Conservation (phyloP, 176 grass and related monocot genomes). For the Triticum monococcum region DNA sequence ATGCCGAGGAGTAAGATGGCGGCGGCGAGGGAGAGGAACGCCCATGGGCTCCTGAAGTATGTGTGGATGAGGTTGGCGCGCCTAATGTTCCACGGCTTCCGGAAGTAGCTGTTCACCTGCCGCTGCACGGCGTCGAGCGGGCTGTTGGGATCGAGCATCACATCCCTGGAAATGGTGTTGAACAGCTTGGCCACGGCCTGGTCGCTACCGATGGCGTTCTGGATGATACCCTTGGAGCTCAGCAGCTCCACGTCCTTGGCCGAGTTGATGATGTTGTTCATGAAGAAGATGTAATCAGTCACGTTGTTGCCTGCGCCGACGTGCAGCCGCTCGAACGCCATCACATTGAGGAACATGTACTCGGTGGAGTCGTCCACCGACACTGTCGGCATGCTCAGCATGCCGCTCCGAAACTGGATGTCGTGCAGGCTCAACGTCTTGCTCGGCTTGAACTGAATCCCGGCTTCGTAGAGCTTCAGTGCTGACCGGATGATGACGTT, state of each 20-base stretch:
- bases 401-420: neutral
- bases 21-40: neutral
- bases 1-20: neutral
- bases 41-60: neutral
- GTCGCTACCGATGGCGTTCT: neutral
- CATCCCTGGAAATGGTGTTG: neutral
- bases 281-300: slow-evolving; percentile 20
- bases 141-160: neutral
- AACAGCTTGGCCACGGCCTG: neutral
- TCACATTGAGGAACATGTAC: slow-evolving; percentile 83
- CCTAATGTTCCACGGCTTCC: neutral
- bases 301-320: slow-evolving; percentile 63
- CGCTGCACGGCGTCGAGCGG: neutral
- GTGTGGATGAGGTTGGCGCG: neutral
- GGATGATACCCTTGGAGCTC: neutral
- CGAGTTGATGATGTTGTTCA: neutral
- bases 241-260: neutral
- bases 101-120: neutral
- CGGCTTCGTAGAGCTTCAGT: slow-evolving; percentile 50
- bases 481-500: slow-evolving; percentile 54
- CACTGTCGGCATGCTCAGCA: slow-evolving; percentile 47
- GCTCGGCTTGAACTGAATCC: slow-evolving; percentile 40
- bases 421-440: neutral
- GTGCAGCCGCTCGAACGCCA: slow-evolving; percentile 83
- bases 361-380: slow-evolving; percentile 71